Conservation (phyloP, 495 filamentous ascomycete genomes). For the Aspergillus nanangensis region DNA sequence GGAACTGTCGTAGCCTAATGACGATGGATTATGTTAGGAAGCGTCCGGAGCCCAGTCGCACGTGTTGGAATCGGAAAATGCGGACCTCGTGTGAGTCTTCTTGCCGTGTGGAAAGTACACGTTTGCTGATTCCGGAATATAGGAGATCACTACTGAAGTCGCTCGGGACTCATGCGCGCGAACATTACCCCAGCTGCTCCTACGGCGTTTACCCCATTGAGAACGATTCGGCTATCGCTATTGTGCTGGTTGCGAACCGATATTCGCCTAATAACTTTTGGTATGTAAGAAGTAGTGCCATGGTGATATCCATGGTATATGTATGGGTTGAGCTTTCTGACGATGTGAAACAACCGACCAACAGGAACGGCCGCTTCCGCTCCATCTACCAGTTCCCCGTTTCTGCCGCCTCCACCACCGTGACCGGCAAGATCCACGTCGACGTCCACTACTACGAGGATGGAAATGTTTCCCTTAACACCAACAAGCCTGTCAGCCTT, state of each 20-base stretch:
- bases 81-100: slow-evolving; percentile 67
- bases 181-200: slow-evolving; percentile 83
- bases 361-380: slow-evolving; percentile 93
- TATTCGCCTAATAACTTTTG: slow-evolving; percentile 98
- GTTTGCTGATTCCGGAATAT: slow-evolving; percentile 3
- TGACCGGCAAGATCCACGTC: slow-evolving; percentile 46
- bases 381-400: slow-evolving; percentile 70
- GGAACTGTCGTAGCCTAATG: neutral
- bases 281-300: slow-evolving; percentile 35
- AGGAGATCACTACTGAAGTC: slow-evolving; percentile 72
- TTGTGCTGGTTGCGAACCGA: slow-evolving; percentile 87
- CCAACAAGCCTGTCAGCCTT: slow-evolving; percentile 65
- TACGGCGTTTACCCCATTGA: slow-evolving; percentile 76
- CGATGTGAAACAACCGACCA: neutral
- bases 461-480: slow-evolving; percentile 90
- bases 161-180: slow-evolving; percentile 69
- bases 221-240: slow-evolving; percentile 68
- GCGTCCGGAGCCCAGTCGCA: slow-evolving; percentile 78
- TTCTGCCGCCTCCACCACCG: slow-evolving; percentile 49
- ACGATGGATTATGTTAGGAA: slow-evolving; percentile 49
- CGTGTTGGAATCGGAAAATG: slow-evolving; percentile 71
- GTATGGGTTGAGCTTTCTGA: neutral
- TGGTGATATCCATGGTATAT: neutral
- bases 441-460: slow-evolving; percentile 99
- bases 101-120: neutral